Conservation (phyloP, 2,329 filamentous ascomycete species). For the Colletotrichum sansevieriae region DNA sequence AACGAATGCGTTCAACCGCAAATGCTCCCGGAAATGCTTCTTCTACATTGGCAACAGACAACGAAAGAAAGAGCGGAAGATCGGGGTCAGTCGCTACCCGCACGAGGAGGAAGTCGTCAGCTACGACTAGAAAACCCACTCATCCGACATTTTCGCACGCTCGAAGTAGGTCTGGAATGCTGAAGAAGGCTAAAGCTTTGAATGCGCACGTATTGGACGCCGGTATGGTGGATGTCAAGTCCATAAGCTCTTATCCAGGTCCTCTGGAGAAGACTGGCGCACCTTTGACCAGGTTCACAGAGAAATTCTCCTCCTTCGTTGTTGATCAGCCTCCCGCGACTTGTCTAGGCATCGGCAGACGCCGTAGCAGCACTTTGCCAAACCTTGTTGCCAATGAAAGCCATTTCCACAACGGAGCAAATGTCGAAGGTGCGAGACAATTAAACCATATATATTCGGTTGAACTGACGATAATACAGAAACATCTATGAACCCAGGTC, state of each 20-base stretch:
- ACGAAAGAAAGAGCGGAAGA: conserved; percentile 9
- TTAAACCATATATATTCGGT: neutral
- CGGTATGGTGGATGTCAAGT: too few relatives aligned
- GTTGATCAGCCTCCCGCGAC: neutral
- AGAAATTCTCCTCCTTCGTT: neutral
- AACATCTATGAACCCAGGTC: neutral
- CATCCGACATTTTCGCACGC: too few relatives aligned
- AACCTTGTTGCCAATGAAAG: neutral
- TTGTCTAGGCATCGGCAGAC: neutral
- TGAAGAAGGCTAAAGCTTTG: neutral
- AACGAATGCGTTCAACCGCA: neutral
- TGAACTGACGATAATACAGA: neutral
- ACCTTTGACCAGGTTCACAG: neutral
- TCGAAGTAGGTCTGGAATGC: neutral
- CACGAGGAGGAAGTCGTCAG: neutral
- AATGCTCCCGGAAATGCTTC: neutral
- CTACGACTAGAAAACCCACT: neutral
- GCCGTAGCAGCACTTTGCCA: conserved; percentile 9
- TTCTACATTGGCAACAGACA: neutral
- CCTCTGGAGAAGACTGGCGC: too few relatives aligned
- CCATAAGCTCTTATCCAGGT: too few relatives aligned
- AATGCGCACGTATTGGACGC: neutral
- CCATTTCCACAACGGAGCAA: neutral
- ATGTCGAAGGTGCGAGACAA: neutral
- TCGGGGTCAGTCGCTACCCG: neutral